phyloP scores from a whole-genome alignment of 345 rosid genomes.

The Camelina neglecta region DNA sequence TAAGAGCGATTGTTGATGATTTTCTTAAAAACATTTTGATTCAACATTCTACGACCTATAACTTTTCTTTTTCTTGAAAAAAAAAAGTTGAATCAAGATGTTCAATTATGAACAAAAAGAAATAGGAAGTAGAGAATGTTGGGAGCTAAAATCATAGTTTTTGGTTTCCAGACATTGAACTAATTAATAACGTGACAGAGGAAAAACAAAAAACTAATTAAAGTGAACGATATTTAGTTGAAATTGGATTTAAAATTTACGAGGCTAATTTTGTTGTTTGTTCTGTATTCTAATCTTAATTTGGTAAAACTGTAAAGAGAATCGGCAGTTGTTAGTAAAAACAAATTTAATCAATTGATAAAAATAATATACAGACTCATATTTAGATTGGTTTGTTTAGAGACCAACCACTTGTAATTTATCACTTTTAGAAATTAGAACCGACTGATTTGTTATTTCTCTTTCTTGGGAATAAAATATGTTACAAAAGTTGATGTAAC shows the following conservation, averaged over 20 bases:
- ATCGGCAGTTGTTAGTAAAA: slow-evolving; percentile 30
- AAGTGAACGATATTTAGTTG: slow-evolving; percentile 33
- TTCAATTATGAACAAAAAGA: neutral
- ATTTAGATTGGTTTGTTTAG: slow-evolving; percentile 20
- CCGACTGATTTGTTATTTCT: neutral
- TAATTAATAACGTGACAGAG: slow-evolving; percentile 36
- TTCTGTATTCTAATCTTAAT: slow-evolving; percentile 30
- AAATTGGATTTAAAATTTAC: neutral
- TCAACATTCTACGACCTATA: neutral
- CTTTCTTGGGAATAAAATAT: too few relatives aligned
- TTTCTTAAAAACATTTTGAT: slow-evolving; percentile 29
- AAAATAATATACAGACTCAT: neutral
- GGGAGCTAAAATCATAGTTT: slow-evolving; percentile 40
- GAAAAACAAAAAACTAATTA: slow-evolving; percentile 5
- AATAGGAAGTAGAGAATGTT: slow-evolving; percentile 6
- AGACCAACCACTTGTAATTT: neutral
- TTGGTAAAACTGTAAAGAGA: slow-evolving; percentile 26
- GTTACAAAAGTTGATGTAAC: neutral
- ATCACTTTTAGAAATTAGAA: neutral
- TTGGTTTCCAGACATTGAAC: slow-evolving; percentile 15
- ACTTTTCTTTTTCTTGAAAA: neutral
- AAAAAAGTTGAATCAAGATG: neutral
- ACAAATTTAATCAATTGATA: slow-evolving; percentile 9
- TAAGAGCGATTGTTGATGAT: neutral
- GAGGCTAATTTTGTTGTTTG: slow-evolving; percentile 20